Percentiles rank a stretch among this genome's conserved stretches.
Evolutionary conservation across 805 yeast genomes (phyloP).

Genomic region (Starmerella sirachaensis): DNA sequence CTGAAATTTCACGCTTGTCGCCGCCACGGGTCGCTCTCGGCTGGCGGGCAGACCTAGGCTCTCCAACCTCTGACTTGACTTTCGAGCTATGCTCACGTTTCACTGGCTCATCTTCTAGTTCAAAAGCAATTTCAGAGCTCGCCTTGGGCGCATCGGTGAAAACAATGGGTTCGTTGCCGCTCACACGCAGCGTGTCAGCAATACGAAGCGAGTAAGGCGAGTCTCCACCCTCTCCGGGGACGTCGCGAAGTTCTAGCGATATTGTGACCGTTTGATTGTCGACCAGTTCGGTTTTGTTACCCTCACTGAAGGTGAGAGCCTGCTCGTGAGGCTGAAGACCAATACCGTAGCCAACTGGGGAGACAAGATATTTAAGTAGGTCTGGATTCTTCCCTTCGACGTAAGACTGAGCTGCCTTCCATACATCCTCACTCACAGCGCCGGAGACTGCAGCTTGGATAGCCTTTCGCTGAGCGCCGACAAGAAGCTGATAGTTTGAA

Average conservation of each 20-base stretch:
- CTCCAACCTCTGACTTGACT: conserved; percentile 2
- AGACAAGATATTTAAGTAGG: conserved; percentile 37
- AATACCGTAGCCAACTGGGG: conserved; percentile 73
- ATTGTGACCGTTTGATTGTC: conserved; percentile 67
- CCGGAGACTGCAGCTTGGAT: conserved; percentile 55
- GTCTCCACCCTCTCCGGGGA: conserved; percentile 33
- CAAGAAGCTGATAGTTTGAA: conserved; percentile 61
- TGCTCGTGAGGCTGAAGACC: conserved; percentile 87
- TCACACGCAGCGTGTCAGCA: conserved; percentile 67
- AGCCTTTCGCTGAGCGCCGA: conserved; percentile 58
- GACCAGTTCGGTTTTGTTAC: conserved; percentile 52
- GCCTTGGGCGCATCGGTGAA: conserved; percentile 65
- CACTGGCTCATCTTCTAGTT: conserved; percentile 40
- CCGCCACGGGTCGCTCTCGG: conserved; percentile 16
- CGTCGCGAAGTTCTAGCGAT: conserved; percentile 8
- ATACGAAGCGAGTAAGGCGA: conserved; percentile 59
- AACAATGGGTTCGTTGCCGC: conserved; percentile 43
- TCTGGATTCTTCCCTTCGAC: conserved; percentile 55
- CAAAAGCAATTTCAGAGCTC: conserved; percentile 67
- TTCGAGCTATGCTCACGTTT: conserved; percentile 1
- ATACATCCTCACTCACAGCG: conserved; percentile 51
- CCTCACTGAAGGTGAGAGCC: conserved; percentile 55
- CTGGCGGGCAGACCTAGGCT: conserved; percentile 5
- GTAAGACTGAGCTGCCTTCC: conserved; percentile 47
- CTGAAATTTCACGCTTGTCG: conserved; percentile 36